Base-by-base conservation (phyloP, 2,329 filamentous ascomycete species). In the Cercospora zeae-maydis region DNA sequence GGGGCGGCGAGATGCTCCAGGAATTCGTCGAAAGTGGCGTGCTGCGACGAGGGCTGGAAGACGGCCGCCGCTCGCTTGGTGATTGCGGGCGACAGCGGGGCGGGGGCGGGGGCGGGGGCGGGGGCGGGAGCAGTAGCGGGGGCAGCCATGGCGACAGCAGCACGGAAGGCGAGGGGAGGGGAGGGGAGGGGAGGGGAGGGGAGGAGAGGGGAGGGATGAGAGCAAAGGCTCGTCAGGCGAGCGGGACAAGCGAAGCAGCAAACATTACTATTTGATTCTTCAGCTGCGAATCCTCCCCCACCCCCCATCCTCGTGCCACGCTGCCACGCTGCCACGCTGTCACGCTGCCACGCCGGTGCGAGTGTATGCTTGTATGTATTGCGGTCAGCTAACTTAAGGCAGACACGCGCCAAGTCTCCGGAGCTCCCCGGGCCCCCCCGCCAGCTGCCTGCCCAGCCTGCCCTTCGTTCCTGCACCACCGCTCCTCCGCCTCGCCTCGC, bases 11-110 rank as follows among this genome's bases (percentile, higher is more conserved):
- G 67, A 66, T 82, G 83, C 51, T 76, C 73, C 34, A 80, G 74
- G 62, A 83, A 83, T 5, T 71, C 73, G 51, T 79, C 73, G 63
- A 82, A 73, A 14, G 51, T 62, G 6, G 54, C 34, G 30, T 19
- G 33, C 47, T 51, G 37, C 11, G 49, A 30, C 33, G 53, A 52
- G 19, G 56, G 58, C 13, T 70, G 67, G 61, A 67, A 73, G 14
- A 61, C 64, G 21, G 55, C 52, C 57, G 70, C 69, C 31, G 69
- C 70, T 51, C 72, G 63, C 52, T 71, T 68, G 36, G 67, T 58
- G 52, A 74, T 63, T 34, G 64, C 51, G 30, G 65, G 61, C 36
- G 55, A 58, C 37, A 58, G 31, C 14, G 55, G 39, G 13, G 39
- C 10, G 9, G 24, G 24, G 24, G 24, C 24, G 24, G n/a, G n/a